phyloP scores from a whole-genome alignment of 257 asterid genomes.

The Leonotis leonurus region DNA sequence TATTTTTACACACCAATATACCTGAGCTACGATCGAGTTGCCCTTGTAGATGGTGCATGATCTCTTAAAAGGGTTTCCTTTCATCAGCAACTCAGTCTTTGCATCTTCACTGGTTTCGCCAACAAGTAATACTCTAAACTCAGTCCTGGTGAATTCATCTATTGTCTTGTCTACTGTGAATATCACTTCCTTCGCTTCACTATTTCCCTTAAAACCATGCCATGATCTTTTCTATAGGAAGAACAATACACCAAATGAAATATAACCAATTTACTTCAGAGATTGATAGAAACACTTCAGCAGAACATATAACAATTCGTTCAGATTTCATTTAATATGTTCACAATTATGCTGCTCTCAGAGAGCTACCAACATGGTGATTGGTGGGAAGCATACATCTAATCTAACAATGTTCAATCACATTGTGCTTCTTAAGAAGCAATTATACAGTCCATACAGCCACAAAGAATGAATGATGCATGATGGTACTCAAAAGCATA shows the following conservation, averaged over 20 bases:
- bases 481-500: background rate
- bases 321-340: background rate
- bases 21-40: conserved; percentile 76
- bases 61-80: conserved; percentile 75
- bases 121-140: conserved; percentile 46
- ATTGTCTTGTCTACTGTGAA: conserved; percentile 48
- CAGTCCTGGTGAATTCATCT: conserved; percentile 39
- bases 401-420: no score
- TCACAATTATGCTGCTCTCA: background rate
- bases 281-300: background rate
- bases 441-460: background rate
- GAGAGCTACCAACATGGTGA: background rate
- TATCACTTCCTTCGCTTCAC: conserved; percentile 33
- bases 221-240: conserved; percentile 57
- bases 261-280: background rate
- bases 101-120: conserved; percentile 34
- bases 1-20: conserved; percentile 11
- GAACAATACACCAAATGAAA: conserved; percentile 7
- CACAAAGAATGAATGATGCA: background rate
- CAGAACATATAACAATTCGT: background rate
- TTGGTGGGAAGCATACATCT: background rate
- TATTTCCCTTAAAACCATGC: conserved; percentile 52
- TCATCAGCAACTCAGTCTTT: conserved; percentile 61
- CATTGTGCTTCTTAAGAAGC: background rate
- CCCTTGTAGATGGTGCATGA: conserved; percentile 80